These are phyloP conservation scores for Lepidium africanum DNA, from an alignment of 345 rosid species.

Conservation along the genomic window DNA sequence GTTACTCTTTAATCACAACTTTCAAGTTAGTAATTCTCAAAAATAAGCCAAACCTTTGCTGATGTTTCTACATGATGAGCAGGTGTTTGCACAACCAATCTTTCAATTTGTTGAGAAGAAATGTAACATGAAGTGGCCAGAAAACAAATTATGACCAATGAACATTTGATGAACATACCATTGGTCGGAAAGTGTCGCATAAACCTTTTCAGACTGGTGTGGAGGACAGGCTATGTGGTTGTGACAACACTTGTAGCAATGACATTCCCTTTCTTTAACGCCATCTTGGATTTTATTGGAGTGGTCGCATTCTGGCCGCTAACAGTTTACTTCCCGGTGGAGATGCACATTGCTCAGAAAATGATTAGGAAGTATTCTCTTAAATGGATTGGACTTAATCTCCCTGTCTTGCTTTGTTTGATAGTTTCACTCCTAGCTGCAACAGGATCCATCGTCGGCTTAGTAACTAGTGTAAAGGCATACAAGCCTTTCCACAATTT, in stretches of 20 bases:
- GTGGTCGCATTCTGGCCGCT: constrained; percentile 72
- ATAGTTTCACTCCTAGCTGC: constrained; percentile 53
- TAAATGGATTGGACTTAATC: constrained; percentile 57
- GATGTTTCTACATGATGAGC: background rate
- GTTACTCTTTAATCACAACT: background rate
- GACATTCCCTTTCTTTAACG: constrained; percentile 87
- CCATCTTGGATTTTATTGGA: constrained; percentile 60
- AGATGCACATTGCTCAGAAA: constrained; percentile 58
- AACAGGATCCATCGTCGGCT: constrained; percentile 60
- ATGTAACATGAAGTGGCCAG: constrained; percentile 45
- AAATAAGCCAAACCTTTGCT: background rate
- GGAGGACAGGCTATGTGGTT: constrained; percentile 63
- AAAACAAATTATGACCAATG: constrained; percentile 41
- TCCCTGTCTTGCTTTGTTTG: constrained; percentile 42
- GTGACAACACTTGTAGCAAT: constrained; percentile 52
- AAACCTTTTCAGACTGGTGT: constrained; percentile 54
- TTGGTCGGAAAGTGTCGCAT: constrained; percentile 30
- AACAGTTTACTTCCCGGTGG: constrained; percentile 72
- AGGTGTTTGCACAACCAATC: constrained; percentile 74
- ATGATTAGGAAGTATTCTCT: constrained; percentile 36
- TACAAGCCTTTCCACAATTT: constrained; percentile 54
- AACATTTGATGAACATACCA: constrained; percentile 38
- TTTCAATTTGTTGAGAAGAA: constrained; percentile 51
- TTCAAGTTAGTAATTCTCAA: background rate
- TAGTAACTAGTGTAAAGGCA: constrained; percentile 39